Evolutionary conservation across 2,329 filamentous ascomycete genomes (phyloP).

Genomic region (Waltergamsia citrina): DNA sequence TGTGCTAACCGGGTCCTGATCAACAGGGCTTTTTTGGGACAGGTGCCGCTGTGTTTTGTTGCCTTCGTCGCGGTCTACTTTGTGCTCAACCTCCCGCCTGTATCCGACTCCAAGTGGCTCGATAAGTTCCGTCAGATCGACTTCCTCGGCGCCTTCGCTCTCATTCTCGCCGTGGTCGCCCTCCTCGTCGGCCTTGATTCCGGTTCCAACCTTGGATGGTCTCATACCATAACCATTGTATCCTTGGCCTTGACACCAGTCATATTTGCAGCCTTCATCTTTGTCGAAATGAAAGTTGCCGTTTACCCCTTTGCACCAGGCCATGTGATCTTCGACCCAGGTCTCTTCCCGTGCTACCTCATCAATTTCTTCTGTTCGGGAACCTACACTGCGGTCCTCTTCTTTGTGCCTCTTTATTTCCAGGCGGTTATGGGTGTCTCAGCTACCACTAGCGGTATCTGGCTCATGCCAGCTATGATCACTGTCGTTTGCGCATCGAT

Average conservation of each 20-base stretch:
- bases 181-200: constrained; percentile 66
- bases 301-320: constrained; percentile 70
- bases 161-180: constrained; percentile 51
- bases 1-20: constrained; percentile 3
- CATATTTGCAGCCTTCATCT: constrained; percentile 49
- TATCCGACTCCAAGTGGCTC: constrained; percentile 47
- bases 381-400: constrained; percentile 60
- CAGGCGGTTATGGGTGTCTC: constrained; percentile 60
- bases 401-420: constrained; percentile 69
- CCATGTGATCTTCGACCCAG: constrained; percentile 56
- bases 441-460: constrained; percentile 54
- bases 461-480: constrained; percentile 57
- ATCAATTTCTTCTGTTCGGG: constrained; percentile 71
- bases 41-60: constrained; percentile 57
- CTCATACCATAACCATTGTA: constrained; percentile 57
- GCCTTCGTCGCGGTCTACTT: constrained; percentile 55
- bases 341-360: constrained; percentile 60
- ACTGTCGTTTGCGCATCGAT: constrained; percentile 60
- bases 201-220: constrained; percentile 71
- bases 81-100: constrained; percentile 55
- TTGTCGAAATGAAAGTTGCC: constrained; percentile 59
- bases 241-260: constrained; percentile 52
- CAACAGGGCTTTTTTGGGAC: constrained; percentile 57
- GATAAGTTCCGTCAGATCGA: constrained; percentile 60
- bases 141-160: constrained; percentile 58